These are phyloP conservation scores for Hypoxylon cercidicola DNA, from an alignment of 495 filamentous ascomycete species.

Conservation along the genomic window DNA sequence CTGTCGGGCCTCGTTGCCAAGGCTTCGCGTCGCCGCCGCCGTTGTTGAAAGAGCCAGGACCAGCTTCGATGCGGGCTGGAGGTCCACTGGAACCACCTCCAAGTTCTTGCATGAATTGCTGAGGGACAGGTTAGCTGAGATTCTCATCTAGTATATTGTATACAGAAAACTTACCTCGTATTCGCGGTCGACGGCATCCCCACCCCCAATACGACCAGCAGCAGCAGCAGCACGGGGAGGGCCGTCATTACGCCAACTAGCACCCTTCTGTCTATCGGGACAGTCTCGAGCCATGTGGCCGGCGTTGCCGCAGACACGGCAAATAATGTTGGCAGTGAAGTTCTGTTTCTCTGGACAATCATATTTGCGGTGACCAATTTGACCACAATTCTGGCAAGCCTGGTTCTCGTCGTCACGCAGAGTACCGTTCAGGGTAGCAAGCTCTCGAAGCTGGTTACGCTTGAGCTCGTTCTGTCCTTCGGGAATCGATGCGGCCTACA, in stretches of 20 bases:
- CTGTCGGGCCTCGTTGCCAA: constrained; percentile 91
- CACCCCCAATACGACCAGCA: constrained; percentile 74
- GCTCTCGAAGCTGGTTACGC: constrained; percentile 95
- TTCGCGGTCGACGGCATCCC: constrained; percentile 91
- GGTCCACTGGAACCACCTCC: constrained; percentile 77
- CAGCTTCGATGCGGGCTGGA: constrained; percentile 87
- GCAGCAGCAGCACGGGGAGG: constrained; percentile 61
- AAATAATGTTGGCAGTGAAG: constrained; percentile 98
- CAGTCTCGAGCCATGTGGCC: constrained; percentile 95
- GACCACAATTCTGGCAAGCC: constrained; percentile 98
- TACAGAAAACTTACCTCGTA: constrained; percentile 78
- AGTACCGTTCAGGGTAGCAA: constrained; percentile 97
- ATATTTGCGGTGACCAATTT: constrained; percentile 99
- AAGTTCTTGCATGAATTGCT: constrained; percentile 98
- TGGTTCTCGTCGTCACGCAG: constrained; percentile 99
- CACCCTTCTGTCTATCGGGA: constrained; percentile 88
- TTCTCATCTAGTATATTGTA: constrained; percentile 46
- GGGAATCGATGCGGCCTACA: constrained; percentile 93
- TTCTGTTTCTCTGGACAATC: constrained; percentile 98
- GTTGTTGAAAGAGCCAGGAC: constrained; percentile 69
- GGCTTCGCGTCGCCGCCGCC: constrained; percentile 70
- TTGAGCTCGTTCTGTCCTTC: constrained; percentile 99
- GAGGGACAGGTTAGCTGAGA: constrained; percentile 33
- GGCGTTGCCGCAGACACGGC: constrained; percentile 95
- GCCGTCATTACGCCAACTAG: constrained; percentile 86